Base-by-base conservation (phyloP, 768 basidiomycete genomes). In the Cystobasidium ongulense region DNA sequence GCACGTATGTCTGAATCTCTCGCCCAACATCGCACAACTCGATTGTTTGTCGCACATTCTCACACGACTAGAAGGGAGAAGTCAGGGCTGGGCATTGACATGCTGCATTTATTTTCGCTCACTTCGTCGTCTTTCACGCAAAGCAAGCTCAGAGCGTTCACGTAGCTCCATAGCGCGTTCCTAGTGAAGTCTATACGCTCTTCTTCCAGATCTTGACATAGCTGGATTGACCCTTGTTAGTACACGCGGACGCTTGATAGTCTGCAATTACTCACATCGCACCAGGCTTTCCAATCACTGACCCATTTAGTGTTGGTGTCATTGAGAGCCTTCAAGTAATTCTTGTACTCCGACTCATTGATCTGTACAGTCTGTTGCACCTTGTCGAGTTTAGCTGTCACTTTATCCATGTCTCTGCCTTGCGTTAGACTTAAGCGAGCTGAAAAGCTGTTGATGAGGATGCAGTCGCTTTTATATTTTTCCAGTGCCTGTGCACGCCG, bases 121-220 rank as follows among this genome's bases (percentile, higher is more conserved):
- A 92, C 91, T 87, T 95, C 92, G 78, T 99, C 96, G 79, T 98
- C 96, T 13, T 88, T 84, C 21, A 99, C 94, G 77, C 96, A 97
- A 17, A 94, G 90, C 13, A 90, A 91, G 17, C 94, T 96, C n/a
- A 96, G 88, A 0, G 89, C 89, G 80, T 99, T 99, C 0, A 96
- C 93, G 80, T 91, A 97, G 7, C 87, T 86, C 95, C 96, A 99
- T 81, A 96, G 85, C 77, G 90, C 91, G 80, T 94, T 91, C 82
- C 95, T 97, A 84, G 90, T 88, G 80, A 95, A 91, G 74, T 93
- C 91, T 79, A 94, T 82, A n/a, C 96, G 86, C 73, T 93, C 89
- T 77, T 97, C 93, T 79, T 99, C 96, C 63, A 96, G 82, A 82
- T 99, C 96, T 81, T 99, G 96, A 75, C 91, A 91, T 53, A 86